Base-by-base conservation (phyloP, 2,329 filamentous ascomycete species). In the Drechslerella coelobrocha region DNA sequence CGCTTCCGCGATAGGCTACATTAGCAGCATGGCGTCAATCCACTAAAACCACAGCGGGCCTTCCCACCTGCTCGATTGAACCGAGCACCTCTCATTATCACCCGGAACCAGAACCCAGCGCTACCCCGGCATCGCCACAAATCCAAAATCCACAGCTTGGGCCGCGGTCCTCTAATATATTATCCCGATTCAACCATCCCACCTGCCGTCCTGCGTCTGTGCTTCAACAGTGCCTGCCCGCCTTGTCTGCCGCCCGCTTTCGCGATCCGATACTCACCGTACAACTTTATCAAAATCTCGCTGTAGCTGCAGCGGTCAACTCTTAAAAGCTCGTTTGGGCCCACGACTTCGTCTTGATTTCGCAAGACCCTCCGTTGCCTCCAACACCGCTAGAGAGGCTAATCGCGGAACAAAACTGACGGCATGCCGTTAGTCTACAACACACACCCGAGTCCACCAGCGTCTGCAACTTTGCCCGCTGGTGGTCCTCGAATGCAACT, bases 351-450 rank as follows among this genome's bases (percentile, higher is more conserved):
- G 52, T 52, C 56, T 47, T 61, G 56, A 29, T 31, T 17, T 21
- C 21, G 23, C n/a, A 23, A 48, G 23, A 45, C 59, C 27, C 31
- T 21, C 54, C 21, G 41, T 39, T 27, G 63, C 63, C 65, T 69
- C 65, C 52, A 57, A 69, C 24, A 62, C 65, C 65, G 65, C 65
- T 69, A 61, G 59, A 69, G 65, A 69, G 65, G 65, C 65, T 54
- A 69, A 69, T 69, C 55, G 65, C 65, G 65, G 65, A 59, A 39
- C 65, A n/a, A n/a, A 2, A 57, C 65, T 69, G 65, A 62, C 65
- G 65, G 65, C 52, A 69, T 69, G 65, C 65, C 65, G 65, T 69
- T 69, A 23, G 65, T 69, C 37, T 69, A 69, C 65, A 69, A 69
- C 65, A 69, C 65, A 37, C 57, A 69, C 19, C 57, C 65, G 53